These are phyloP conservation scores for Phytomonas francai DNA, from an alignment of 208 protist species.

Conservation along the genomic window DNA sequence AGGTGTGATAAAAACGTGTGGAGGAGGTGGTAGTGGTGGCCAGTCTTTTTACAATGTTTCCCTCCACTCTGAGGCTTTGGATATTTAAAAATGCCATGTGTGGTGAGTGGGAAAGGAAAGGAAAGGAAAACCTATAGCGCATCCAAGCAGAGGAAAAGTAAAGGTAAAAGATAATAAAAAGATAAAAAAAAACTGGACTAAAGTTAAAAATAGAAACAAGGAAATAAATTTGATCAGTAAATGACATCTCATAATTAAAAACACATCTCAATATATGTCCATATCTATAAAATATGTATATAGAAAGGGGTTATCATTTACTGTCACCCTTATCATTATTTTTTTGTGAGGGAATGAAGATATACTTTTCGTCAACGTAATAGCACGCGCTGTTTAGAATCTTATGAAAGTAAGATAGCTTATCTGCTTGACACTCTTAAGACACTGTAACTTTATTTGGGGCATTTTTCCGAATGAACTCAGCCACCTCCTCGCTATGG, in stretches of 20 bases:
- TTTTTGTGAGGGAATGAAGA: no score
- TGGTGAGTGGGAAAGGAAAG: conserved; percentile 1
- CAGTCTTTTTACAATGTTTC: no score
- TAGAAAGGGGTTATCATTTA: not conserved
- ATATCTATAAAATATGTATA: not conserved
- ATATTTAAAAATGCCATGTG: no score
- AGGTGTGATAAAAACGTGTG: conserved; percentile 6
- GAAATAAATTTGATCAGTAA: not conserved
- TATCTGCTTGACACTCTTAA: no score
- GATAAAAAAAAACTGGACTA: conserved; percentile 8
- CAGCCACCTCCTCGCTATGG: conserved; percentile 34
- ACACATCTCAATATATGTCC: no score
- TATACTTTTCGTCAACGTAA: no score
- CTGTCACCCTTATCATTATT: not conserved
- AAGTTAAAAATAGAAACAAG: conserved; percentile 21
- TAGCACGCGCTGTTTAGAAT: no score
- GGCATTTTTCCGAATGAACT: conserved; percentile 65
- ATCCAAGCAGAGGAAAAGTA: not conserved
- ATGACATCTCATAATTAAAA: no score
- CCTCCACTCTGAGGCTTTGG: no score
- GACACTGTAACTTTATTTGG: conserved; percentile 24
- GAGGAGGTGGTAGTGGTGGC: not conserved
- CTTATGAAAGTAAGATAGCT: no score
- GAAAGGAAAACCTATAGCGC: conserved; percentile 6
- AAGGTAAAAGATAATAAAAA: conserved; percentile 2